These are phyloP conservation scores for Carpinus fangiana DNA, from an alignment of 306 rosid genomes.

Conservation along the genomic window DNA sequence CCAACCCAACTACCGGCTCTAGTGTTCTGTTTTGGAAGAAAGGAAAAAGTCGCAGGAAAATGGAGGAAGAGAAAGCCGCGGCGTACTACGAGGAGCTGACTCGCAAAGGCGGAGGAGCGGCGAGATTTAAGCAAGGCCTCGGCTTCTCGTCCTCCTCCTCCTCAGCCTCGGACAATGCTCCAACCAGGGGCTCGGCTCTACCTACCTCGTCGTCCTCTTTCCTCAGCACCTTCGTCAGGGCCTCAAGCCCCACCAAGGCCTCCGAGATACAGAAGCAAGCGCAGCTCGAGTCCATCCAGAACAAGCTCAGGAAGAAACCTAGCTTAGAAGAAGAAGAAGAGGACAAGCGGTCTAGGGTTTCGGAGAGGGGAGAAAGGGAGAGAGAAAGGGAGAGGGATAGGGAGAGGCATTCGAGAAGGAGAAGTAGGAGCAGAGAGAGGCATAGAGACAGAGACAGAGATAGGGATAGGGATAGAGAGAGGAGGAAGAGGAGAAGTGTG, in stretches of 20 bases:
- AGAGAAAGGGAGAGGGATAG: constrained; percentile 21
- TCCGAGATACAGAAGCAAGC: constrained; percentile 54
- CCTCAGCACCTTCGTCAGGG: constrained; percentile 75
- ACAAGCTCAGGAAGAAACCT: constrained; percentile 67
- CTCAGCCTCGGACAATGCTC: constrained; percentile 43
- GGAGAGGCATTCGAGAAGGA: constrained; percentile 40
- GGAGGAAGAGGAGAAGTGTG: constrained; percentile 14
- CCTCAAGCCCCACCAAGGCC: constrained; percentile 55
- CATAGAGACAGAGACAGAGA: constrained; percentile 32
- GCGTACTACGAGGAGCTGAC: constrained; percentile 87
- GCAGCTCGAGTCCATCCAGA: constrained; percentile 62
- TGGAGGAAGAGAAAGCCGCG: constrained; percentile 94
- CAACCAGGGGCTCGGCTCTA: constrained; percentile 43
- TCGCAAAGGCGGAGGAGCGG: constrained; percentile 85
- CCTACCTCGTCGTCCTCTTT: constrained; percentile 66
- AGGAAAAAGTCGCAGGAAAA: constrained; percentile 8
- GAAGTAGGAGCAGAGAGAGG: constrained; percentile 60
- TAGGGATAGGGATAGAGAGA: constrained; percentile 28
- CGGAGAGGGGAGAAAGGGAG: constrained; percentile 34
- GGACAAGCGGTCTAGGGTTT: constrained; percentile 56
- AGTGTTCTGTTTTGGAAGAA: no score
- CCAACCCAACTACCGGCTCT: no score
- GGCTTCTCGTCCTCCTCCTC: constrained; percentile 61
- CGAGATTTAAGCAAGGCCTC: constrained; percentile 85
- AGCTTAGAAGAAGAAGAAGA: constrained; percentile 18